phyloP scores from a whole-genome alignment of 768 basidiomycete species.

The Rhodosporidiobolus odoratus region DNA sequence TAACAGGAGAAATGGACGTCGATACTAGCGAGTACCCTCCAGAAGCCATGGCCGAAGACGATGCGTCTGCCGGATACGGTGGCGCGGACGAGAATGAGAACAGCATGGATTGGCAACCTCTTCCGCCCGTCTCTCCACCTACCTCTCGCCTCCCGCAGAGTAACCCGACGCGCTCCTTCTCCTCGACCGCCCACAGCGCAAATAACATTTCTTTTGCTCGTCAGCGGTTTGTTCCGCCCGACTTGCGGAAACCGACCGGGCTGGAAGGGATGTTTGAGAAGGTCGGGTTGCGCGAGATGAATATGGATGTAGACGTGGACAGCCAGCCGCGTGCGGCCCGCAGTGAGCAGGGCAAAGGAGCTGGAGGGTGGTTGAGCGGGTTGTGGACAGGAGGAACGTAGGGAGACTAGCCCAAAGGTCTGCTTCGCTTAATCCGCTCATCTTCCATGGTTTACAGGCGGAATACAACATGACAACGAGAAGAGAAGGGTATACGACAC shows the following conservation, averaged over 20 bases:
- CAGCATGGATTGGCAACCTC: constrained; percentile 33
- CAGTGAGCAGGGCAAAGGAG: not conserved
- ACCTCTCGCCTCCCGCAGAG: not conserved
- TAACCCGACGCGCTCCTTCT: not conserved
- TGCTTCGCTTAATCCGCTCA: not conserved
- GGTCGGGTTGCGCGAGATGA: constrained; percentile 1
- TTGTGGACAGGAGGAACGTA: not conserved
- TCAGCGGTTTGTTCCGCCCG: constrained; percentile 24
- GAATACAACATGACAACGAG: no score
- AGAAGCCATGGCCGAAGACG: not conserved
- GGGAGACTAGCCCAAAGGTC: not conserved
- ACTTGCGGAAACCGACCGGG: constrained; percentile 21
- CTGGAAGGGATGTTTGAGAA: constrained; percentile 27
- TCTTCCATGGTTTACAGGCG: no score
- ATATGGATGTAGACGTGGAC: not conserved
- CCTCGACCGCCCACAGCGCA: not conserved
- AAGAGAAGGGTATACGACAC: no score
- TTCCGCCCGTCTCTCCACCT: not conserved
- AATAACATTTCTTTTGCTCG: not conserved
- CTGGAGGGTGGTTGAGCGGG: not conserved
- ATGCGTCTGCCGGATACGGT: not conserved
- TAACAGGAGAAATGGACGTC: not conserved
- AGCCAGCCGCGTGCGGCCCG: no score
- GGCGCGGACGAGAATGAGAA: constrained; percentile 2
- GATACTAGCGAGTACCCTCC: no score